Base-by-base conservation (phyloP, 2,329 filamentous ascomycete species). In the Metarhizium album region DNA sequence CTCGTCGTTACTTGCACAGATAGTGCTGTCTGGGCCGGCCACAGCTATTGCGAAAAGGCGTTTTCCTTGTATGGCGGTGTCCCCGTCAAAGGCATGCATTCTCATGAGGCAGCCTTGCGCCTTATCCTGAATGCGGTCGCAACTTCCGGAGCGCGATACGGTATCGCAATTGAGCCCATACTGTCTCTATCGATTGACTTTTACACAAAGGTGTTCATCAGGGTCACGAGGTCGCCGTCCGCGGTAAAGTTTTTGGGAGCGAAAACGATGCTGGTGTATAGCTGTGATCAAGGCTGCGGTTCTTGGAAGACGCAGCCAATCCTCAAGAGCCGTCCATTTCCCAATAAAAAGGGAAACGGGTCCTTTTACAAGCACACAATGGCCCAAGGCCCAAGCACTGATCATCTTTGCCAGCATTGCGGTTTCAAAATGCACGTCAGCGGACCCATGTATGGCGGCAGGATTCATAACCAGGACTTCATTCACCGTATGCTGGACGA, bases 1-100 rank as follows among this genome's bases (percentile, higher is more conserved):
- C 76, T 98, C 4, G 96, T 90, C 64, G 86, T 98, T 4, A 98
- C 93, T 2, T 98, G 93, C 68, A 98, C 93, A 0, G 93, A 98
- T 66, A 90, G 91, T 9, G 90, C 87, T 9, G 88, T 98, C 2
- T 98, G 90, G 78, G 91, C 91, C 1, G 95, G 91, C 0, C 87
- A 88, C 58, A 89, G 90, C 51, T 98, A 97, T 63, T 83, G 87
- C 2, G 93, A 98, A 66, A 98, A 98, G 73, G 82, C 89, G 3
- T 98, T 84, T 65, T 84, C 91, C 1, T 74, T 95, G n/a, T 98
- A 98, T 62, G 93, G 93, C 3, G 93, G 93, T 33, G 73, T 90
- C 16, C 89, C 93, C 0, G 71, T 91, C 53, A 95, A 95, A 69
- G 90, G 90, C 1, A 74, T 79, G 47, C 84, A 89, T 62, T 91